A percentile compares a stretch with the other conserved stretches of the same genome.
phyloP scores from a whole-genome alignment of 768 basidiomycete species.

The Auriscalpium vulgare region DNA sequence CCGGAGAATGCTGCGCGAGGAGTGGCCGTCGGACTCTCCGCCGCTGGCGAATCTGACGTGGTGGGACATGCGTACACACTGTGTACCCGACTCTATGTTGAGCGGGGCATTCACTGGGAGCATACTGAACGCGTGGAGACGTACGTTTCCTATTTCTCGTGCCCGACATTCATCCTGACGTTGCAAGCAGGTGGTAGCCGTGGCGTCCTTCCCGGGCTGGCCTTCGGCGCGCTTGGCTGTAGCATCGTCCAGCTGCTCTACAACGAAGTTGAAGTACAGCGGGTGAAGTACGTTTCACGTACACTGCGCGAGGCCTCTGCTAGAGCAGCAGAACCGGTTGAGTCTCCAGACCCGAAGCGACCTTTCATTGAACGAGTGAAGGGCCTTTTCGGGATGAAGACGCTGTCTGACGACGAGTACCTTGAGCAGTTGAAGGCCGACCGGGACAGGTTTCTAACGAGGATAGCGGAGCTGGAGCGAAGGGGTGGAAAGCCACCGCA shows the following conservation, averaged over 20 bases:
- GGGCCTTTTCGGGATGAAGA: slow-evolving; percentile 40
- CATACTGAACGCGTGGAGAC: slow-evolving; percentile 45
- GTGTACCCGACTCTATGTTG: slow-evolving; percentile 61
- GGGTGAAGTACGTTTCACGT: slow-evolving; percentile 49
- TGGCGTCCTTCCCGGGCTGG: slow-evolving; percentile 49
- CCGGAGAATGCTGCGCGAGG: slow-evolving; percentile 28
- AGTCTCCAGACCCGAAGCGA: slow-evolving; percentile 4
- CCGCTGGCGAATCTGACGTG: slow-evolving; percentile 26
- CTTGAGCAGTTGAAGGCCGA: slow-evolving; percentile 48
- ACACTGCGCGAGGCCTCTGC: slow-evolving; percentile 10
- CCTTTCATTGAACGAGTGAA: slow-evolving; percentile 35
- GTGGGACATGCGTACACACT: slow-evolving; percentile 48
- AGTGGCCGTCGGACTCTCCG: slow-evolving; percentile 11
- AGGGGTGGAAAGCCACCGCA: slow-evolving; percentile 22
- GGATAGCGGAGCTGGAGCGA: slow-evolving; percentile 51
- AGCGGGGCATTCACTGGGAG: slow-evolving; percentile 68
- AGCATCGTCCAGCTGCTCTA: slow-evolving; percentile 56
- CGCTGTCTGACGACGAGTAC: slow-evolving; percentile 69
- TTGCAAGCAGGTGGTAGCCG: slow-evolving; percentile 45
- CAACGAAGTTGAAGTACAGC: slow-evolving; percentile 58
- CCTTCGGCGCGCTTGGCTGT: slow-evolving; percentile 52
- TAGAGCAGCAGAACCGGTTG: background rate
- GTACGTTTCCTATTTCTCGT: slow-evolving; percentile 33
- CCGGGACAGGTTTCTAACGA: slow-evolving; percentile 43
- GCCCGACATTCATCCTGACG: slow-evolving; percentile 2